Base-by-base conservation (phyloP, 345 rosid species). In the Balakata baccata region DNA sequence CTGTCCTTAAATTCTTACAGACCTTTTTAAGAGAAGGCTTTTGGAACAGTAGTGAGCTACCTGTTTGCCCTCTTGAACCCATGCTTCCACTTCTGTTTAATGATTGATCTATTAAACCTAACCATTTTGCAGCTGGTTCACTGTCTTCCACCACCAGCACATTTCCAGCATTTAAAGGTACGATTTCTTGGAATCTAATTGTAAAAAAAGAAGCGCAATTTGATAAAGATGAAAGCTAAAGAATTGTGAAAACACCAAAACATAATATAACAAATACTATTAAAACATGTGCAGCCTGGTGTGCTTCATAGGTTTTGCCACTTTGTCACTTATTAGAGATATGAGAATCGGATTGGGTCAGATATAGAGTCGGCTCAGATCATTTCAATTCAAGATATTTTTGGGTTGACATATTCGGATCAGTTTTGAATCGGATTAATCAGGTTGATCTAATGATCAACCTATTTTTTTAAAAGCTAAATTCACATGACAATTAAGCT, bases 131-230 rank as follows among this genome's bases (percentile, higher is more conserved):
- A 11, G 99, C 97, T 16, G 99, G 99, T 77, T 92, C 98, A 60
- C 87, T 90, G 78, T 95, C 99, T 78, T 92, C 99, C 52, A 81
- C 89, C 11, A 89, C 98, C 11, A 95, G 93, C 38, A 95, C 97
- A 69, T 95, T 92, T 71, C 99, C 99, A 59, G 99, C 99, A 81
- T 92, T 95, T 78, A 95, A 74, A 11, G 99, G 99, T 71, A 95
- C 99, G 63, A 91, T 92, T 87, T 95, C 99, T 86, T 95, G 99
- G 86, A 95, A 95, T 71, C 99, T 95, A 79, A 54, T 29, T 39
- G n/a, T 29, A 29, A 29, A 29, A 29, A n/a, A 12, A 61, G 17
- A 57, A 16, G 39, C 60, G 38, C 5, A 66, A 34, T 61, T 10
- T 59, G 76, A 46, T 6, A 54, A 43, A 67, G 60, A 51, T n/a